These are phyloP conservation scores for Backusella parvicylindrica DNA, from an alignment of 192 early-diverging fungal species.

Conservation along the genomic window DNA sequence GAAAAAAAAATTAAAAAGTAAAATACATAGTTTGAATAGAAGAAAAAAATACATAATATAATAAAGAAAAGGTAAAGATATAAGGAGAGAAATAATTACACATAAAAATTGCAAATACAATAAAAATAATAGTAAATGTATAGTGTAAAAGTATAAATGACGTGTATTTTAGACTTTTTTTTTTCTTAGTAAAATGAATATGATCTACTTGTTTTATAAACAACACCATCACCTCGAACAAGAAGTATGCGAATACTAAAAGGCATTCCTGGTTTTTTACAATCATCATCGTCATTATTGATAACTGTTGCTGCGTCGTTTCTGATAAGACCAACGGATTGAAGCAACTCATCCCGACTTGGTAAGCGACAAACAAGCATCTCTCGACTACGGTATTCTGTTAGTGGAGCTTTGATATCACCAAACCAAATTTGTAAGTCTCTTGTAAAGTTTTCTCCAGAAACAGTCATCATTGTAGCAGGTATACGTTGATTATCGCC, in stretches of 20 bases:
- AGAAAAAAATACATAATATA: background rate
- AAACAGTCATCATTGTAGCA: conserved; percentile 29
- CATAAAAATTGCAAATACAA: background rate
- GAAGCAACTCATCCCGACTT: background rate
- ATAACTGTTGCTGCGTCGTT: background rate
- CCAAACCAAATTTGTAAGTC: conserved; percentile 66
- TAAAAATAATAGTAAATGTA: background rate
- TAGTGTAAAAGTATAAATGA: background rate
- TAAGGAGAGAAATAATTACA: background rate
- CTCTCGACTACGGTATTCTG: conserved; percentile 39
- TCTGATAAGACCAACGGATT: background rate
- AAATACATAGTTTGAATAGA: background rate
- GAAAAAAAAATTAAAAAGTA: background rate
- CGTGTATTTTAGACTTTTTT: background rate
- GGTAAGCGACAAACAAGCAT: conserved; percentile 43
- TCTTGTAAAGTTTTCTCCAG: conserved; percentile 62
- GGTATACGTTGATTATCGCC: background rate
- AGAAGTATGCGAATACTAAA: conserved; percentile 26
- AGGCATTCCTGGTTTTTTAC: conserved; percentile 21
- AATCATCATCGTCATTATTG: conserved; percentile 3
- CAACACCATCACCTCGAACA: conserved; percentile 37
- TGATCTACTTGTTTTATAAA: conserved; percentile 26
- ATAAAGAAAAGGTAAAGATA: background rate
- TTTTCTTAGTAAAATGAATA: conserved; percentile 16
- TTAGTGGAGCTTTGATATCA: conserved; percentile 16